Percentiles rank a stretch among this genome's conserved stretches.
phyloP scores from a whole-genome alignment of 305 asterid genomes.

The Striga hermonthica region DNA sequence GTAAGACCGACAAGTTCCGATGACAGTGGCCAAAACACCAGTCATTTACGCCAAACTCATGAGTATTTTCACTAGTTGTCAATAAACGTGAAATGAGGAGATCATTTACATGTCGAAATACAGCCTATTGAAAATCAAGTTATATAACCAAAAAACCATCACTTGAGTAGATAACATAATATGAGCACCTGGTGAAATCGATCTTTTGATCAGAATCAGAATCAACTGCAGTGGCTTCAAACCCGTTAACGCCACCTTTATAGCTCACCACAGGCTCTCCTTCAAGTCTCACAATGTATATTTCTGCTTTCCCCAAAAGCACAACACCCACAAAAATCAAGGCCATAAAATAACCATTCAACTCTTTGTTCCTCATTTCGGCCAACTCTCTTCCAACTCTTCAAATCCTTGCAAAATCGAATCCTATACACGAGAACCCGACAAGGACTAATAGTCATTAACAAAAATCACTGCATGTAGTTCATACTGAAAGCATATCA shows the following conservation, averaged over 20 bases:
- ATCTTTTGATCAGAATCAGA: conserved; percentile 79
- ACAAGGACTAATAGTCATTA: background rate
- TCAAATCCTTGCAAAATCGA: conserved; percentile 30
- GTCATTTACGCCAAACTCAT: conserved; percentile 16
- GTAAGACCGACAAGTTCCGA: background rate
- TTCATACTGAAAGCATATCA: conserved; percentile 8
- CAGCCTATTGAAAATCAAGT: background rate
- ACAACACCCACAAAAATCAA: conserved; percentile 45
- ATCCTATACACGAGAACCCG: conserved; percentile 35
- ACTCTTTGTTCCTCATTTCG: conserved; percentile 49
- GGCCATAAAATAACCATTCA: conserved; percentile 35
- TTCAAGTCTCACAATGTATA: conserved; percentile 79
- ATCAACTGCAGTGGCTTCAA: conserved; percentile 93
- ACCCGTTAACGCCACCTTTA: conserved; percentile 78
- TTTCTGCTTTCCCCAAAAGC: conserved; percentile 55
- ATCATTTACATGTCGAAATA: conserved; percentile 1
- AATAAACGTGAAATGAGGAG: background rate
- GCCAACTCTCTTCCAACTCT: conserved; percentile 36
- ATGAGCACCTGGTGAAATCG: conserved; percentile 72
- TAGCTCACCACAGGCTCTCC: conserved; percentile 97
- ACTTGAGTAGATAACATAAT: conserved; percentile 8
- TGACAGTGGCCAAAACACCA: conserved; percentile 15
- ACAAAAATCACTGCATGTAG: conserved; percentile 8
- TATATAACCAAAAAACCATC: background rate
- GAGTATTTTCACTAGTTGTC: background rate